Conservation (phyloP, 2,329 filamentous ascomycete species). For the Neobulgaria alba region DNA sequence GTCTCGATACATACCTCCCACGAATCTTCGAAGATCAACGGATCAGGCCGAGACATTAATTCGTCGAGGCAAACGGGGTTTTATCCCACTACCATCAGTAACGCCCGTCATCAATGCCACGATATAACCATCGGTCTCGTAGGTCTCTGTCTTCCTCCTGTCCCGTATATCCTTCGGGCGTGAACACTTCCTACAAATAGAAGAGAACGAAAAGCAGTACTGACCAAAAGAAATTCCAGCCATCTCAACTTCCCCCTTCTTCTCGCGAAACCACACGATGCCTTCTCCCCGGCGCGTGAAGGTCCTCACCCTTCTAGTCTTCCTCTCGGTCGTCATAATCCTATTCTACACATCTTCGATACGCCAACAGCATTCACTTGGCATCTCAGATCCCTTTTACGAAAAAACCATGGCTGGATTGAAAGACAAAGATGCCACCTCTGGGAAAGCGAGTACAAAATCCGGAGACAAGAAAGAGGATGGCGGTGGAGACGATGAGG, state of each 20-base stretch:
- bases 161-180: too few relatives aligned
- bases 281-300: slow-evolving; percentile 62
- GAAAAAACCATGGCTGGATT: slow-evolving; percentile 50
- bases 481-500: slow-evolving; percentile 43
- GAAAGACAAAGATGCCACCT: slow-evolving; percentile 14
- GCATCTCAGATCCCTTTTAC: slow-evolving; percentile 49
- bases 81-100: too few relatives aligned
- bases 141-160: too few relatives aligned
- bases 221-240: too few relatives aligned
- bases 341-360: slow-evolving; percentile 65
- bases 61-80: too few relatives aligned
- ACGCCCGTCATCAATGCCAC: too few relatives aligned
- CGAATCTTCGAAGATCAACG: too few relatives aligned
- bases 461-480: neutral
- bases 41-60: too few relatives aligned
- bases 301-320: slow-evolving; percentile 53
- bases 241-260: neutral
- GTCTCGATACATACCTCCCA: too few relatives aligned
- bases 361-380: slow-evolving; percentile 35
- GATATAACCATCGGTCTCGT: too few relatives aligned
- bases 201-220: too few relatives aligned
- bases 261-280: slow-evolving; percentile 37
- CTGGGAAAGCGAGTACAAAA: neutral
- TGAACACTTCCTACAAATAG: too few relatives aligned
- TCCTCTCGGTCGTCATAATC: slow-evolving; percentile 57